A percentile compares a stretch with the other conserved stretches of the same genome.
Evolutionary conservation across 805 yeast species (phyloP).

Genomic region (Hanseniaspora lachancei): DNA sequence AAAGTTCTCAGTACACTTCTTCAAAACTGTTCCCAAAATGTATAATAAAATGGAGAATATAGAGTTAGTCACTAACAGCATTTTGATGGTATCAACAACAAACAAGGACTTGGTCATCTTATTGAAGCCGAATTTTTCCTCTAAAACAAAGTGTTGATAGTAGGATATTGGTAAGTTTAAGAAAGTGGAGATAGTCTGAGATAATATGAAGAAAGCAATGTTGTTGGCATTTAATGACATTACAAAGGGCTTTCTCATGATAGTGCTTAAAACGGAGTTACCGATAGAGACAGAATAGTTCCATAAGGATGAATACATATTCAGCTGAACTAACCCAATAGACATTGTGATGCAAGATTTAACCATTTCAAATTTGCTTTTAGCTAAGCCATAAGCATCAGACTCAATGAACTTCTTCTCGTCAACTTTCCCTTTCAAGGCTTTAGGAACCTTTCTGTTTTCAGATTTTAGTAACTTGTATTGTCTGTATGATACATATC

Average conservation of each 20-base stretch:
- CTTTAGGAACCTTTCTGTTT: constrained; percentile 47
- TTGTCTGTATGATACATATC: constrained; percentile 65
- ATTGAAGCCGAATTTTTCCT: constrained; percentile 87
- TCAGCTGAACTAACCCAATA: constrained; percentile 34
- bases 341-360: constrained; percentile 38
- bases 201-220: constrained; percentile 45
- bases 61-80: constrained; percentile 37
- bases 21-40: constrained; percentile 68
- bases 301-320: constrained; percentile 53
- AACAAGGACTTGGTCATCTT: constrained; percentile 64
- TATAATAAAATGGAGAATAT: constrained; percentile 65
- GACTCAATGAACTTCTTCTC: constrained; percentile 63
- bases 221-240: constrained; percentile 46
- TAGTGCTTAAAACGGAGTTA: constrained; percentile 20
- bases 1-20: constrained; percentile 65
- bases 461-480: constrained; percentile 41
- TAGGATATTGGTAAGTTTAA: constrained; percentile 55
- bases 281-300: constrained; percentile 32
- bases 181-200: constrained; percentile 29
- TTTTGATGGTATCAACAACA: constrained; percentile 59
- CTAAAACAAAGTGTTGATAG: constrained; percentile 74
- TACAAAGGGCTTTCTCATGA: constrained; percentile 21
- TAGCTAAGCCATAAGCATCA: constrained; percentile 66
- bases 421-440: constrained; percentile 55
- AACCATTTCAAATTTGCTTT: constrained; percentile 54